Evolutionary conservation across 192 early-diverging fungal genomes (phyloP).

Genomic region (Pecoramyces ruminantium): DNA sequence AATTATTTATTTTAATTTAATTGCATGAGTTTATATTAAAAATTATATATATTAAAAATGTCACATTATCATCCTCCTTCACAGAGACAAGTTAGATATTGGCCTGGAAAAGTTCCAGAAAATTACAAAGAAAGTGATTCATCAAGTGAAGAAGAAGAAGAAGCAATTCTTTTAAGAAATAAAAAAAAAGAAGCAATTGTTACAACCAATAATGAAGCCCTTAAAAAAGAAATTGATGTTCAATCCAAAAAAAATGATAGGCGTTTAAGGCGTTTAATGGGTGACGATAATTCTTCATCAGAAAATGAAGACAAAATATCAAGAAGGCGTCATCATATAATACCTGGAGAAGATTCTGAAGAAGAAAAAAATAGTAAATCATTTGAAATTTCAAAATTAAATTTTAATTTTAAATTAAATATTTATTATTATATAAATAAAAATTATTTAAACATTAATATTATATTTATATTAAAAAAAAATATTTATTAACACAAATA

Average conservation of each 20-base stretch:
- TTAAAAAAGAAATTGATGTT: constrained; percentile 4
- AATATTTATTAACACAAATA: too few relatives aligned
- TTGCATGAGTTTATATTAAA: too few relatives aligned
- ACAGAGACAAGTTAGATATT: constrained; percentile 12
- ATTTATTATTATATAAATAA: constrained; percentile 4
- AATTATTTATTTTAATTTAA: too few relatives aligned
- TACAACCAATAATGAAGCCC: constrained; percentile 4
- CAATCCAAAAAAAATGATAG: constrained; percentile 7
- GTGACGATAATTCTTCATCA: constrained; percentile 15
- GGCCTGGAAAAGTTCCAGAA: constrained; percentile 35
- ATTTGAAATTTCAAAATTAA: background rate
- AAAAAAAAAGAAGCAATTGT: constrained; percentile 3
- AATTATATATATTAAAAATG: background rate
- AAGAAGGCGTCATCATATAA: background rate
- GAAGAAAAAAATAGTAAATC: constrained; percentile 3
- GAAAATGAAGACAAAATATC: constrained; percentile 2
- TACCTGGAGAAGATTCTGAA: background rate
- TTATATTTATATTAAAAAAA: constrained; percentile 16
- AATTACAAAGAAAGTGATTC: constrained; percentile 27
- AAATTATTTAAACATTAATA: too few relatives aligned
- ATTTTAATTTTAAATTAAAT: too few relatives aligned
- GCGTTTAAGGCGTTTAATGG: constrained; percentile 18
- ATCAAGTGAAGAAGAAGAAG: constrained; percentile 31
- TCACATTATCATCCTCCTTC: background rate
- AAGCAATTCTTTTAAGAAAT: background rate